These are phyloP conservation scores for Trypanosoma caninum DNA, from an alignment of 208 protist species.

Conservation along the genomic window DNA sequence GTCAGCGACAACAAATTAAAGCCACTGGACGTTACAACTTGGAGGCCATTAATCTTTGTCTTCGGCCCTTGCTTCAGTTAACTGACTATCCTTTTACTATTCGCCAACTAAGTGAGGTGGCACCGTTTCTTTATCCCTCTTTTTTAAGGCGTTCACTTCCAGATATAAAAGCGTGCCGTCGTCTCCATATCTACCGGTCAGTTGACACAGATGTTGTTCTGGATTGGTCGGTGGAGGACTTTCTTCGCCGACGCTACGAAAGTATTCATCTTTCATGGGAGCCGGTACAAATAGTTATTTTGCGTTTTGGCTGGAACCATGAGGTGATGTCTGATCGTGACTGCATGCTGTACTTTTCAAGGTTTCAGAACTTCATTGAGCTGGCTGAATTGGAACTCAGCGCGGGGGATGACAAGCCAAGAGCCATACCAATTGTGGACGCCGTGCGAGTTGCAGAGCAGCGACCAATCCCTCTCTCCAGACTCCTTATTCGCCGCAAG, in stretches of 20 bases:
- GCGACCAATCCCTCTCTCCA: conserved; percentile 45
- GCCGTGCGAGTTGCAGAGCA: conserved; percentile 44
- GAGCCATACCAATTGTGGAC: conserved; percentile 62
- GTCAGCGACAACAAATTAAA: conserved; percentile 70
- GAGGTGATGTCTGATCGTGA: conserved; percentile 74
- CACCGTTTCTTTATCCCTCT: conserved; percentile 53
- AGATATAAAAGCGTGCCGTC: conserved; percentile 45
- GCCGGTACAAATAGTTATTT: conserved; percentile 74
- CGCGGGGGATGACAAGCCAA: conserved; percentile 34
- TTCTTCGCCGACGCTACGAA: conserved; percentile 88
- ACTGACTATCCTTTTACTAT: conserved; percentile 83
- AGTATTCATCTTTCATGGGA: conserved; percentile 91
- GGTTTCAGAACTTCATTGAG: conserved; percentile 75
- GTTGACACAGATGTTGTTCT: conserved; percentile 72
- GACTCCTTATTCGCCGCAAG: conserved; percentile 74
- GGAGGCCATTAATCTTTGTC: conserved; percentile 68
- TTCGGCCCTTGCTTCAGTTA: conserved; percentile 84
- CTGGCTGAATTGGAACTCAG: conserved; percentile 67
- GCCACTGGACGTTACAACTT: conserved; percentile 55
- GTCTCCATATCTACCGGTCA: conserved; percentile 79
- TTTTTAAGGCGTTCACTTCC: conserved; percentile 63
- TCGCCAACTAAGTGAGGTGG: conserved; percentile 52
- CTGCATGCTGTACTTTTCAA: conserved; percentile 78
- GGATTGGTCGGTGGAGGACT: conserved; percentile 88
- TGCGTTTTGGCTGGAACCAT: conserved; percentile 74